phyloP scores from a whole-genome alignment of 495 filamentous ascomycete genomes.

The Zalerion maritima region DNA sequence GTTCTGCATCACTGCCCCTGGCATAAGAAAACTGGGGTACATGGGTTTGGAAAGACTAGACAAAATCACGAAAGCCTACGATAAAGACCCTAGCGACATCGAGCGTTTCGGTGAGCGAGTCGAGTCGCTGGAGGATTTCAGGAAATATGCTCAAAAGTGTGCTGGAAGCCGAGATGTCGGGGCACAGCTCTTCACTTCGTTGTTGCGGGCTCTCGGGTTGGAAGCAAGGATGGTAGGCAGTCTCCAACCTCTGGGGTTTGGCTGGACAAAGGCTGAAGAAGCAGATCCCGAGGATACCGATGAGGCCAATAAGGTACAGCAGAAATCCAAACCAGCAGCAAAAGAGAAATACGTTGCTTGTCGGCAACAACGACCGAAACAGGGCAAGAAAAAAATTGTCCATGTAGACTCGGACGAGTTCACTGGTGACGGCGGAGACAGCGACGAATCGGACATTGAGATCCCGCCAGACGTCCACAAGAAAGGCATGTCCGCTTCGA shows the following conservation, averaged over 20 bases:
- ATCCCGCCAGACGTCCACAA: conserved; percentile 10
- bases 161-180: conserved; percentile 78
- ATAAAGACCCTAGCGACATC: conserved; percentile 44
- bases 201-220: conserved; percentile 69
- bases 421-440: conserved; percentile 22
- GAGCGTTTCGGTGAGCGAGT: conserved; percentile 64
- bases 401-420: conserved; percentile 24
- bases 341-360: conserved; percentile 38
- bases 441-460: conserved; percentile 27
- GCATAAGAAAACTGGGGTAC: conserved; percentile 81
- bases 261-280: conserved; percentile 78
- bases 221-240: conserved; percentile 71
- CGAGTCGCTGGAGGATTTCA: conserved; percentile 46
- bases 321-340: conserved; percentile 5
- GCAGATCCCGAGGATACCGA: conserved; percentile 29
- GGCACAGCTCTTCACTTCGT: conserved; percentile 76
- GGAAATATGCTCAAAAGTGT: conserved; percentile 50
- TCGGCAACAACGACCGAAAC: conserved; percentile 34
- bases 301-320: conserved; percentile 3
- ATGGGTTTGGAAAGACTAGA: conserved; percentile 54
- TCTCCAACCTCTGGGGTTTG: conserved; percentile 80
- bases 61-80: conserved; percentile 47
- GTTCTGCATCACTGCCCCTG: conserved; percentile 64
- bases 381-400: conserved; percentile 3
- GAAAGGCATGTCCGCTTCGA: too few relatives aligned